Conservation (phyloP, 768 basidiomycete species). For the Mycena galericulata region DNA sequence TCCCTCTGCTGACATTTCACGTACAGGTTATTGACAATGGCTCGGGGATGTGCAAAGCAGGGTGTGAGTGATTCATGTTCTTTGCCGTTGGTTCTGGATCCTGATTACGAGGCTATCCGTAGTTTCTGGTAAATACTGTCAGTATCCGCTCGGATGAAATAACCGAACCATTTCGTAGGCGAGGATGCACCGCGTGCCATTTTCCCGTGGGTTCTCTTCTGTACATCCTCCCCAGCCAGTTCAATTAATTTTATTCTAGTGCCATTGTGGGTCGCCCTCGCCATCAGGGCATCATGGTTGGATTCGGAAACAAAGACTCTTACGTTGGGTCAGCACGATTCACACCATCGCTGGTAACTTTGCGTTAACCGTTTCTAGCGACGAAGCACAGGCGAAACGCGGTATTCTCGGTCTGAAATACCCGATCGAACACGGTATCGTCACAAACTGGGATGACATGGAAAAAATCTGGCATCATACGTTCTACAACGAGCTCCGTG, state of each 20-base stretch:
- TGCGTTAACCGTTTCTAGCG: conserved; percentile 48
- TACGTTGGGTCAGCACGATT: conserved; percentile 67
- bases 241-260: too few species aligned
- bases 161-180: conserved; percentile 1
- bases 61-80: not conserved
- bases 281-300: conserved; percentile 80
- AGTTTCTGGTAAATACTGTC: conserved; percentile 20
- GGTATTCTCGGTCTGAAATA: conserved; percentile 81
- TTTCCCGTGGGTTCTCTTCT: conserved; percentile 11
- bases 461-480: conserved; percentile 23
- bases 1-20: too few species aligned
- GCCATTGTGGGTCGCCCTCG: conserved; percentile 80
- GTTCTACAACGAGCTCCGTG: conserved; percentile 18
- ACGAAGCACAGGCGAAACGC: conserved; percentile 78
- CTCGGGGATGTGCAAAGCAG: conserved; percentile 25
- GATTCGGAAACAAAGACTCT: conserved; percentile 81
- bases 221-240: not conserved
- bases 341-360: too few species aligned
- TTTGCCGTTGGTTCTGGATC: not conserved
- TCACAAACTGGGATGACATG: conserved; percentile 27
- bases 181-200: conserved; percentile 21
- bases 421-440: conserved; percentile 45
- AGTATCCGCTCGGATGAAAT: too few species aligned
- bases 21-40: conserved; percentile 27
- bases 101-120: not conserved